Percentiles rank a stretch among this genome's conserved stretches.
Conservation (phyloP, 495 filamentous ascomycete genomes). For the Neurospora cerealis region DNA sequence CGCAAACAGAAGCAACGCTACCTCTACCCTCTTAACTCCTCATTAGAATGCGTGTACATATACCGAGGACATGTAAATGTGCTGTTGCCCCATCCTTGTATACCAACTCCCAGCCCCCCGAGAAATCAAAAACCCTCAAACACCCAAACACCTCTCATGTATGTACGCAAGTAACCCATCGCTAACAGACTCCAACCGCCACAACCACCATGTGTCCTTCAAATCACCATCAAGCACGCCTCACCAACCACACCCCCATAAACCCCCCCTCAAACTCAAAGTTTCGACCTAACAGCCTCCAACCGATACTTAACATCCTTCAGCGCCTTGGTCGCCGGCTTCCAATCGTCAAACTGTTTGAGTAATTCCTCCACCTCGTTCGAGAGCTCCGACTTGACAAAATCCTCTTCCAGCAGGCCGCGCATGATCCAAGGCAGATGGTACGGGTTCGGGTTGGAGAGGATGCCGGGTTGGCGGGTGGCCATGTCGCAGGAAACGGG, state of each 20-base stretch:
- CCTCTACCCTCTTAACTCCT: background rate
- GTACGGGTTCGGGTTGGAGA: constrained; percentile 61
- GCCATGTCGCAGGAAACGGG: constrained; percentile 2
- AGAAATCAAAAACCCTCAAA: background rate
- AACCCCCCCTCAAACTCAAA: constrained; percentile 32
- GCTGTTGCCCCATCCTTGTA: background rate
- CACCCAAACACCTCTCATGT: background rate
- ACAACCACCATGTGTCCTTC: background rate
- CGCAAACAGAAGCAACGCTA: background rate
- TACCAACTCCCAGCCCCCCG: background rate
- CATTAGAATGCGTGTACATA: background rate
- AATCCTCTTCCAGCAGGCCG: constrained; percentile 83
- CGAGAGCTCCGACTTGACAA: constrained; percentile 69
- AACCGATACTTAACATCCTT: constrained; percentile 95
- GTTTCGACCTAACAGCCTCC: constrained; percentile 80
- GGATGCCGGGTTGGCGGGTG: constrained; percentile 25
- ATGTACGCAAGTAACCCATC: background rate
- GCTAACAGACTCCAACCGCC: background rate
- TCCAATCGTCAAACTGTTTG: constrained; percentile 88
- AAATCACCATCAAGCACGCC: background rate
- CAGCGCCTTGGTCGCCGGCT: constrained; percentile 74
- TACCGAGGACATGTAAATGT: background rate
- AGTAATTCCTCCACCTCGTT: constrained; percentile 72
- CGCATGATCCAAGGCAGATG: constrained; percentile 91
- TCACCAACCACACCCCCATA: background rate